A percentile compares a stretch with the other conserved stretches of the same genome.
These are phyloP conservation scores for Epichloe aotearoae DNA, from an alignment of 2,329 filamentous ascomycete species.

Conservation along the genomic window DNA sequence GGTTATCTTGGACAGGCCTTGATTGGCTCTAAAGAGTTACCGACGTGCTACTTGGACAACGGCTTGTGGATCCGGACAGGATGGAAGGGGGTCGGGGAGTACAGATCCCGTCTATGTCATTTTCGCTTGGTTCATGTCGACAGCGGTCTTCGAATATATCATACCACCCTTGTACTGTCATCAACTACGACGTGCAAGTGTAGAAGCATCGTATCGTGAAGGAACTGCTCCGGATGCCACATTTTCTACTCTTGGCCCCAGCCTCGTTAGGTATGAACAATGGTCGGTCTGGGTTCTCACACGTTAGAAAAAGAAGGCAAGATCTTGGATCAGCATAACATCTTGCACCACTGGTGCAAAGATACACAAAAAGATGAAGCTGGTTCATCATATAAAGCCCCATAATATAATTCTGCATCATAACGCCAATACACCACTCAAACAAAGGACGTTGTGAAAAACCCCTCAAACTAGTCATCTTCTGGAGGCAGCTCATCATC, in stretches of 20 bases:
- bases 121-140: slow-evolving; percentile 3
- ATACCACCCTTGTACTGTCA: slow-evolving; percentile 1
- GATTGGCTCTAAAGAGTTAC: neutral
- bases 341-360: too few species aligned
- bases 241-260: too few species aligned
- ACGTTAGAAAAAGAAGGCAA: too few species aligned
- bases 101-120: neutral
- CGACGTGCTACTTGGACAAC: neutral
- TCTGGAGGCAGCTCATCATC: slow-evolving; percentile 96
- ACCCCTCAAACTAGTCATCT: slow-evolving; percentile 53
- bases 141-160: slow-evolving; percentile 4
- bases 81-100: neutral
- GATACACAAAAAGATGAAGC: too few species aligned
- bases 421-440: neutral
- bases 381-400: too few species aligned
- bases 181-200: neutral
- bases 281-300: too few species aligned
- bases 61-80: neutral
- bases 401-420: too few species aligned
- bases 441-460: neutral
- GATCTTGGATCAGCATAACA: too few species aligned
- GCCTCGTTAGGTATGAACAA: too few species aligned
- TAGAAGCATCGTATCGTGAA: neutral
- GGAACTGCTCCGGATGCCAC: neutral
- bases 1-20: neutral